phyloP scores from a whole-genome alignment of 2,329 filamentous ascomycete genomes.

The Remersonia thermophila region DNA sequence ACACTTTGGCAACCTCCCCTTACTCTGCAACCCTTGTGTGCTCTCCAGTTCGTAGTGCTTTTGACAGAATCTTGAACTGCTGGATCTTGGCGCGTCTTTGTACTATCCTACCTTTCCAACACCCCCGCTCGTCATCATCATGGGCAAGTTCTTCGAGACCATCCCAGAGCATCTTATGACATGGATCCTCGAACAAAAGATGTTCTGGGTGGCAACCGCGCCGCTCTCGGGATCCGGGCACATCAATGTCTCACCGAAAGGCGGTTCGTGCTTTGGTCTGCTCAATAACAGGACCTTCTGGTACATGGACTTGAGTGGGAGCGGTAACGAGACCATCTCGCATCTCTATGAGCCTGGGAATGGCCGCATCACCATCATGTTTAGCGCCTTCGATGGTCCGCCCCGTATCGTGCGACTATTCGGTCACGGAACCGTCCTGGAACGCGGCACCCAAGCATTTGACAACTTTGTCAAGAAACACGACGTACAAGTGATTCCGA shows the following conservation, averaged over 20 bases:
- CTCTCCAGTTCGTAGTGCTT: too few relatives aligned
- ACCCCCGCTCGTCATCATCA: slow-evolving; percentile 11
- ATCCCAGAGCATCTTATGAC: slow-evolving; percentile 33
- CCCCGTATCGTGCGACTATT: slow-evolving; percentile 28
- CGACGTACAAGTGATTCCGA: slow-evolving; percentile 19
- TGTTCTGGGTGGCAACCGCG: slow-evolving; percentile 67
- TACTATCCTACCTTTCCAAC: too few relatives aligned
- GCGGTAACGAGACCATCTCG: slow-evolving; percentile 62
- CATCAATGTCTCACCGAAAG: slow-evolving; percentile 69
- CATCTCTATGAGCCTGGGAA: slow-evolving; percentile 59
- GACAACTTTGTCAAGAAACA: slow-evolving; percentile 24
- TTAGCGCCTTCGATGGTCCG: slow-evolving; percentile 35
- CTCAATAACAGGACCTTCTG: slow-evolving; percentile 24
- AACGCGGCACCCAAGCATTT: slow-evolving; percentile 22
- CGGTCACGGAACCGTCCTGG: slow-evolving; percentile 25
- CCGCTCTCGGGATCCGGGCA: slow-evolving; percentile 51
- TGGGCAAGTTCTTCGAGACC: slow-evolving; percentile 19
- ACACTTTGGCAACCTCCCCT: too few relatives aligned
- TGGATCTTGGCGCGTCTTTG: too few relatives aligned
- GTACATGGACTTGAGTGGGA: slow-evolving; percentile 65
- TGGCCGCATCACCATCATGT: slow-evolving; percentile 61
- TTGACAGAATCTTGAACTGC: not conserved
- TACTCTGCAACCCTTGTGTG: too few relatives aligned
- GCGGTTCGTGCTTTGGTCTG: slow-evolving; percentile 33
- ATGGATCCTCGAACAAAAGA: slow-evolving; percentile 55